Evolutionary conservation across 768 basidiomycete species (phyloP), one percentile per base, ranked within the genome.

Genomic region (Pulveroboletus sp.): DNA sequence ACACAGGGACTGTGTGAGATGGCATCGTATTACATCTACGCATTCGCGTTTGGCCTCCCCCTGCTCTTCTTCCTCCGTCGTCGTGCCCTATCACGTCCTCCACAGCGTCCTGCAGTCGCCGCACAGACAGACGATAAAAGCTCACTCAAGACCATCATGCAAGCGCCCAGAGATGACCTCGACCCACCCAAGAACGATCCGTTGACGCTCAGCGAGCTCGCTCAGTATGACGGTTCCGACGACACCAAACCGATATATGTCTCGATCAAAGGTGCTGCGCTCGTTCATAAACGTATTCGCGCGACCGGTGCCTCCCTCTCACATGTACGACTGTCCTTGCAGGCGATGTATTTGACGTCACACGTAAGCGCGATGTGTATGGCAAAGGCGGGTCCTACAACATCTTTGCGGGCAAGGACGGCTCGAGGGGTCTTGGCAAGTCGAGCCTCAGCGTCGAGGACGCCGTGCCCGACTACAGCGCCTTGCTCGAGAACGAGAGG

Each of bases 331-430:
- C 43, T 11, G 5, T 8, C 28, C 9, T 24, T 10, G 21, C n/a
- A 46, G 54, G 93, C 41, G 86, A 84, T 1, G 78, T 97, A 8
- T 97, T 96, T 69, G 93, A 97, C 66, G 95, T 99, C 8, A 73
- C 86, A 0, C 72, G 73, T 51, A 97, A 95, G 68, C 71, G 71
- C 28, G 93, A 96, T 53, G 87, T 93, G 57, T 99, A 99, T 60
- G 95, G 95, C 2, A 74, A 78, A 2, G 91, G 89, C 3, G 73
- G 75, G 24, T 82, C 86, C 4, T 92, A 93, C 69, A 78, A 81
- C 57, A 69, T 95, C 18, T 97, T 98, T 66, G 91, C 93, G 30
- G 95, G 93, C 39, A 95, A 89, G 71, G 95, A 99, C 62, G 95
- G 85, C 0, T 94, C 91, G 8, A 82, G 76, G 55, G 95, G 87